Percentiles rank a stretch among this genome's conserved stretches.
These are phyloP conservation scores for Trichoderma parareesei DNA, from an alignment of 495 filamentous ascomycete genomes.

Conservation along the genomic window DNA sequence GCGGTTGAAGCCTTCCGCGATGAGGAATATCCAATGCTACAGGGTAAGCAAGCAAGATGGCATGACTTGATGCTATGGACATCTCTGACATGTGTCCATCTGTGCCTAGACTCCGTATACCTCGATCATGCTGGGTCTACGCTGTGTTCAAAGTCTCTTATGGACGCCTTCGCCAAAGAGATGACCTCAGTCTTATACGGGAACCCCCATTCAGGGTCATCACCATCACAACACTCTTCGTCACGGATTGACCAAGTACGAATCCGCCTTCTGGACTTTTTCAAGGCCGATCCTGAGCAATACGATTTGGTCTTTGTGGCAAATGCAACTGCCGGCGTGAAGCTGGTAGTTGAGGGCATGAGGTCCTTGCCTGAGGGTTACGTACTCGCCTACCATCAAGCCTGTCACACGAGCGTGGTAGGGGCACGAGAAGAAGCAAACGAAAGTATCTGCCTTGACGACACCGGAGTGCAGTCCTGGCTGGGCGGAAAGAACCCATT, in stretches of 20 bases:
- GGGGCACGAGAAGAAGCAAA: constrained; percentile 68
- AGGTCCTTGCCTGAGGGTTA: constrained; percentile 58
- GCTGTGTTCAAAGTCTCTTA: constrained; percentile 68
- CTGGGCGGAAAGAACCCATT: constrained; percentile 28
- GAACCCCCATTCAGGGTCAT: constrained; percentile 84
- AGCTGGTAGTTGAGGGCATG: constrained; percentile 72
- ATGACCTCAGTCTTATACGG: constrained; percentile 76
- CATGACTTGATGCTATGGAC: not conserved
- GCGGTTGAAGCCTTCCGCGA: constrained; percentile 60
- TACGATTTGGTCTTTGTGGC: constrained; percentile 90
- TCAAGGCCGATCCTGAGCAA: constrained; percentile 72
- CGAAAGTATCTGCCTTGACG: constrained; percentile 57
- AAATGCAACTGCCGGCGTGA: constrained; percentile 87
- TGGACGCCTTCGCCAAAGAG: constrained; percentile 66
- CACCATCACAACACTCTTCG: constrained; percentile 69
- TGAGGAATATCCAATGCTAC: constrained; percentile 77
- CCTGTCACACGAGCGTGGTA: constrained; percentile 82
- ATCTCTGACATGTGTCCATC: constrained; percentile 14
- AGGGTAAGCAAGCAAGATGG: constrained; percentile 41
- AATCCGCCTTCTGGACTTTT: constrained; percentile 63
- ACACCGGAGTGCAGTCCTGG: constrained; percentile 65
- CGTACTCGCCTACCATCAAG: constrained; percentile 74
- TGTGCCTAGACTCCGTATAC: constrained; percentile 58
- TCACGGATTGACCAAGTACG: constrained; percentile 69
- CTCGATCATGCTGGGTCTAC: constrained; percentile 93